Base-by-base conservation (phyloP, 2,329 filamentous ascomycete genomes). In the Fusarium chaquense region DNA sequence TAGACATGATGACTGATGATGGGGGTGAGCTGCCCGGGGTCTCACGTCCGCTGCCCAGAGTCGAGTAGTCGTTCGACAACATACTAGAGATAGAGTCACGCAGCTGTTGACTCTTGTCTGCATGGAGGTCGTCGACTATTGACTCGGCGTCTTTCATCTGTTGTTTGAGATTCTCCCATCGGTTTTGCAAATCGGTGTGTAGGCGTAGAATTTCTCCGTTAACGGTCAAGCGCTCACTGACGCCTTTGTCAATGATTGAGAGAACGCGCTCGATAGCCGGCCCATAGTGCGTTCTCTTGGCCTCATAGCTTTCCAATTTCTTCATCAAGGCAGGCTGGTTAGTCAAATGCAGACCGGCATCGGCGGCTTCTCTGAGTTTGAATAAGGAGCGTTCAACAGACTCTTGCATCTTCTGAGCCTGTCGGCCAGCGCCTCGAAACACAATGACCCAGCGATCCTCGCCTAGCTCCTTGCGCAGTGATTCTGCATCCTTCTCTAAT, bases 401-500 rank as follows among this genome's bases (percentile, higher is more conserved):
- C 72, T 97, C 93, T 77, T 93, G 95, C 94, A 99, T 97, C 82
- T 97, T 97, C 72, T 96, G 89, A 6, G 96, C 95, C 80, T 98
- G 94, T 60, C 91, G 87, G 16, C 94, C 94, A 18, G 96, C 96
- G 70, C 96, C 95, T 59, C 95, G 89, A 82, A 99, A 99, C 36
- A 98, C 94, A 55, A 97, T 86, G 44, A 99, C 90, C 96, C 96
- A 99, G 59, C 94, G 90, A 76, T 99, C 96, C 78, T 99, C 96
- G 30, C 94, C 94, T 6, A 99, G 84, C 78, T 99, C 96, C 77
- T 94, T 92, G 68, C 94, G 88, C 47, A 99, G 81, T 2, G 92
- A 92, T 76, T 98, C 94, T 12, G 95, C 94, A 77, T 99, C 96
- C 65, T 90, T 89, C 78, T 98, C 93, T 3, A 99, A 87, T 77